A percentile compares a stretch with the other conserved stretches of the same genome.
Evolutionary conservation across 257 asterid genomes (phyloP).

Genomic region (Parsonsia alboflavescens): DNA sequence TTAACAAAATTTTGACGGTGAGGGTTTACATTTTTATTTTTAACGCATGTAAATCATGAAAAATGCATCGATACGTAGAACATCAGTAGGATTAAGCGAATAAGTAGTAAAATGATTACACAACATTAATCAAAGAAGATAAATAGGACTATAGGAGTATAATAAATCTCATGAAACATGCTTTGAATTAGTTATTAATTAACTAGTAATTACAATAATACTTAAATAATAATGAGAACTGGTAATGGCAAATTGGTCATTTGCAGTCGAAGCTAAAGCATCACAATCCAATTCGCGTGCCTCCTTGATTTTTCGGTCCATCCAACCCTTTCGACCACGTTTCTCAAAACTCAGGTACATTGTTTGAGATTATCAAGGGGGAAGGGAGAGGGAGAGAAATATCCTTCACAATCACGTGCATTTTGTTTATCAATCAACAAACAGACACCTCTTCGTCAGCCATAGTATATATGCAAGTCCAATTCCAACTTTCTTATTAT

Average conservation of each 20-base stretch:
- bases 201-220: background rate
- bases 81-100: too few relatives aligned
- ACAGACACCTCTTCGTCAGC: conserved; percentile 25
- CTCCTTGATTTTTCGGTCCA: conserved; percentile 19
- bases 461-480: conserved; percentile 17
- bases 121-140: too few relatives aligned
- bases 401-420: conserved; percentile 59
- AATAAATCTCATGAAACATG: conserved; percentile 7
- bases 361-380: conserved; percentile 18
- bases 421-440: conserved; percentile 17
- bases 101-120: too few relatives aligned
- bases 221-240: too few relatives aligned
- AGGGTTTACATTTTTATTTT: too few relatives aligned
- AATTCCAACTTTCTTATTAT: conserved; percentile 3
- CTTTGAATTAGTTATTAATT: background rate
- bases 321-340: conserved; percentile 42
- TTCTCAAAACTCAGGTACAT: conserved; percentile 22
- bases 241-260: conserved; percentile 8
- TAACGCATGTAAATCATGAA: too few relatives aligned
- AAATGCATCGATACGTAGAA: too few relatives aligned
- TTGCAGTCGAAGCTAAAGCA: conserved; percentile 9
- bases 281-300: conserved; percentile 16
- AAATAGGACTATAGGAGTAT: background rate
- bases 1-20: too few relatives aligned
- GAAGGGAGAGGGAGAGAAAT: conserved; percentile 24